Base-by-base conservation (phyloP, 495 filamentous ascomycete species). In the Pyrenula aspistea region DNA sequence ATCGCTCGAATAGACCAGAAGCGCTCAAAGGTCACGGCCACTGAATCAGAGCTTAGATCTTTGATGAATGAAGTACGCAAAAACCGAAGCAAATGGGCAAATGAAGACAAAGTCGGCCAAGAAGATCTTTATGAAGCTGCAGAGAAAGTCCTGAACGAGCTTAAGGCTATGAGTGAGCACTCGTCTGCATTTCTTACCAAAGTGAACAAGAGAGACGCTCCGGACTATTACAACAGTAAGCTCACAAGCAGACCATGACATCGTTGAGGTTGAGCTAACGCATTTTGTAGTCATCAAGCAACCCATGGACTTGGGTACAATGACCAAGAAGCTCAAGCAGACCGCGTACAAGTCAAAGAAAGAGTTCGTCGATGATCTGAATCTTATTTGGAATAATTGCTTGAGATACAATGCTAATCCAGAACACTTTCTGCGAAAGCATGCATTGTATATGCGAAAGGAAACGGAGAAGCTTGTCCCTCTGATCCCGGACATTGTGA, bases 61-160 rank as follows among this genome's bases (percentile, higher is more conserved):
- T 72, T 99, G 57, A 92, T 99, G 80, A 94, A 90, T 62, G 94
- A 99, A 65, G 93, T 97, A 10, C 83, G 93, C 55, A 97, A 97
- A 65, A 95, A 96, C 64, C 77, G 93, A 61, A 96, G 92, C 68
- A 99, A 99, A 69, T 99, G 93, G 93, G 93, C 93, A 20, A 96
- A 84, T 68, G 93, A 96, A 68, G 93, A 99, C 55, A 91, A 92
- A 60, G 83, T 99, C 54, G 89, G 89, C 56, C 93, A 99, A 70
- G 93, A 97, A 63, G 93, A 99, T 71, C 80, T 99, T 2, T 99
- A 99, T 64, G 93, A 99, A 71, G 86, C 93, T 10, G 78, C 90
- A 15, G 93, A 99, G 64, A 96, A 95, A 73, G 93, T 99, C 21
- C 75, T 97, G 55, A 92, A 87, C 65, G 91, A 96, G 64, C 82